Evolutionary conservation across 352 stramenopile genomes (phyloP).

Genomic region (Achlya hypogyna): DNA sequence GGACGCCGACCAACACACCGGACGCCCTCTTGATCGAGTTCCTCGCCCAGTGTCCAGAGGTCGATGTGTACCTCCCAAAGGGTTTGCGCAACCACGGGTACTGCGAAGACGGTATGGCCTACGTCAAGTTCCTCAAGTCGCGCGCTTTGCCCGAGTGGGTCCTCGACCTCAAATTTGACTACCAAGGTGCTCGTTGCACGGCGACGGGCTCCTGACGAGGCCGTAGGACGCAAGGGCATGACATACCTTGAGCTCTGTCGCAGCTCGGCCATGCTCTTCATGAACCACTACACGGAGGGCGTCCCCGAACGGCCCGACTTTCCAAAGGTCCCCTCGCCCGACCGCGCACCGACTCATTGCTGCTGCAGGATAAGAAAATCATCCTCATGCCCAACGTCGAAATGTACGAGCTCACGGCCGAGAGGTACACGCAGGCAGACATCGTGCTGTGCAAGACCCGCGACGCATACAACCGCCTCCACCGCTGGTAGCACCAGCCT

Average conservation of each 20-base stretch:
- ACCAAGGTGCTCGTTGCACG: slow-evolving; percentile 23
- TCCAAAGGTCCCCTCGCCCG: slow-evolving; percentile 18
- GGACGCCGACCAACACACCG: neutral
- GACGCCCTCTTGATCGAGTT: neutral
- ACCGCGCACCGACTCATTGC: too few species aligned
- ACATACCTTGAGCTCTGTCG: slow-evolving; percentile 48
- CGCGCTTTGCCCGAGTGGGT: slow-evolving; percentile 37
- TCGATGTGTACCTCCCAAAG: slow-evolving; percentile 45
- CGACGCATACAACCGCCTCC: slow-evolving; percentile 31
- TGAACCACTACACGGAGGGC: slow-evolving; percentile 47
- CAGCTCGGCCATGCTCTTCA: slow-evolving; percentile 38
- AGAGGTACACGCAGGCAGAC: slow-evolving; percentile 38
- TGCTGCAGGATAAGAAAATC: too few species aligned
- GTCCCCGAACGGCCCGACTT: slow-evolving; percentile 19
- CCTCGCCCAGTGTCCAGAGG: slow-evolving; percentile 29
- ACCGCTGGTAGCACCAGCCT: slow-evolving; percentile 26
- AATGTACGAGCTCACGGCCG: slow-evolving; percentile 39
- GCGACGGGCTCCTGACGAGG: neutral
- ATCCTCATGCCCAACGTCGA: slow-evolving; percentile 29
- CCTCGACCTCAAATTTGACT: slow-evolving; percentile 33
- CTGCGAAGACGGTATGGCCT: slow-evolving; percentile 54
- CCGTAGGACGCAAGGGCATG: neutral
- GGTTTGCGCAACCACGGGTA: slow-evolving; percentile 45
- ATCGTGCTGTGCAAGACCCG: slow-evolving; percentile 51
- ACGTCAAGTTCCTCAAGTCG: slow-evolving; percentile 33